Evolutionary conservation across 257 asterid genomes (phyloP).

Genomic region (Capsicum baccatum): DNA sequence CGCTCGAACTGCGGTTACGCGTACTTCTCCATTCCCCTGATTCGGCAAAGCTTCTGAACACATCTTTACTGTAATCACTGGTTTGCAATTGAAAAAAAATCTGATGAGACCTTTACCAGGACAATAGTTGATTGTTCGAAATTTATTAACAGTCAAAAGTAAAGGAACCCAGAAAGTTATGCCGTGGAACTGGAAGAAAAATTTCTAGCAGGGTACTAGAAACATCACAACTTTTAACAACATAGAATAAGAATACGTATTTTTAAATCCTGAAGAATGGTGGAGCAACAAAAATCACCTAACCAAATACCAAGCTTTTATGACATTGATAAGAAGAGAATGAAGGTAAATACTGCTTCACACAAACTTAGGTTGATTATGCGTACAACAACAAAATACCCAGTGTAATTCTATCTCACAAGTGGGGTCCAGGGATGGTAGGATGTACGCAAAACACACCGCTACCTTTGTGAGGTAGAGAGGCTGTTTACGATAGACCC

Average conservation of each 20-base stretch:
- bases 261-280: background rate
- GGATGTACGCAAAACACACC: background rate
- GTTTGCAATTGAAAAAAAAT: slow-evolving; percentile 29
- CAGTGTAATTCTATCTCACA: background rate
- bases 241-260: background rate
- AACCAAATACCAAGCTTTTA: background rate
- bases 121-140: slow-evolving; percentile 26
- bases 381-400: background rate
- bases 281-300: background rate
- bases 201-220: background rate
- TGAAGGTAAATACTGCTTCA: background rate
- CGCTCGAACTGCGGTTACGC: slow-evolving; percentile 45
- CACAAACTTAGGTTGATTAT: slow-evolving; percentile 10
- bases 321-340: background rate
- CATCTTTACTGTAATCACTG: slow-evolving; percentile 34
- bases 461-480: background rate
- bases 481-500: background rate
- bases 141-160: background rate
- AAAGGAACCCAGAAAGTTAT: background rate
- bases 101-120: slow-evolving; percentile 7
- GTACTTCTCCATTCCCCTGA: slow-evolving; percentile 67
- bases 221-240: background rate
- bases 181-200: background rate
- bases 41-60: slow-evolving; percentile 43
- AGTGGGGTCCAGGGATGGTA: background rate